Conservation (phyloP, 176 grass and related monocot species). For the Oryza officinalis region DNA sequence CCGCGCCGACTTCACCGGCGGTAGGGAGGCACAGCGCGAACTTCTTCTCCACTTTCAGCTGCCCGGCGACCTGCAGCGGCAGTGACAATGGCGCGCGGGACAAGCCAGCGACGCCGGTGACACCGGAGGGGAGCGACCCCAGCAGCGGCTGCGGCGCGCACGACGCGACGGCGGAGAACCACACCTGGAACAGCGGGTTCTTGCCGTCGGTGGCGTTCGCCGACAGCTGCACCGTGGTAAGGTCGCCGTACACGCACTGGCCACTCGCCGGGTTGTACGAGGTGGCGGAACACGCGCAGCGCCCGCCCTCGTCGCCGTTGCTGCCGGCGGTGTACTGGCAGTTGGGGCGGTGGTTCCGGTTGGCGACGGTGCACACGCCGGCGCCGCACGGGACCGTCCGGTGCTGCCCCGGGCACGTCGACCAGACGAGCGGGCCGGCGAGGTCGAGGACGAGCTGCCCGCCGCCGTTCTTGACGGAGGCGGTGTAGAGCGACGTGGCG, state of each 20-base stretch:
- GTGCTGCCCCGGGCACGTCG: slow-evolving; percentile 15
- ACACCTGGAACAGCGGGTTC: slow-evolving; percentile 40
- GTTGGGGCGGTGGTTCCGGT: neutral
- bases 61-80: slow-evolving; percentile 34
- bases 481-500: slow-evolving; percentile 26
- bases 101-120: slow-evolving; percentile 40
- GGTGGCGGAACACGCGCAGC: slow-evolving; percentile 30
- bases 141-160: slow-evolving; percentile 29
- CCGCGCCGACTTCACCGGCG: slow-evolving; percentile 3
- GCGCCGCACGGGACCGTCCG: neutral
- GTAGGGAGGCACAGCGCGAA: slow-evolving; percentile 55
- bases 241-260: slow-evolving; percentile 8
- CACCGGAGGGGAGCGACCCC: neutral
- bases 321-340: neutral
- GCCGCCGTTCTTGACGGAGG: slow-evolving; percentile 29
- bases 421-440: slow-evolving; percentile 31
- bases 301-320: neutral
- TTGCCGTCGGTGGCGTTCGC: slow-evolving; percentile 48
- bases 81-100: slow-evolving; percentile 2
- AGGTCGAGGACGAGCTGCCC: slow-evolving; percentile 34
- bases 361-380: neutral
- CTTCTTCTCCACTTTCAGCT: slow-evolving; percentile 19
- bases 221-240: slow-evolving; percentile 32
- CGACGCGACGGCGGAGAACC: neutral
- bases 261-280: slow-evolving; percentile 12